Evolutionary conservation across 2,329 filamentous ascomycete genomes (phyloP).

Genomic region (Drechslerella coelobrocha): DNA sequence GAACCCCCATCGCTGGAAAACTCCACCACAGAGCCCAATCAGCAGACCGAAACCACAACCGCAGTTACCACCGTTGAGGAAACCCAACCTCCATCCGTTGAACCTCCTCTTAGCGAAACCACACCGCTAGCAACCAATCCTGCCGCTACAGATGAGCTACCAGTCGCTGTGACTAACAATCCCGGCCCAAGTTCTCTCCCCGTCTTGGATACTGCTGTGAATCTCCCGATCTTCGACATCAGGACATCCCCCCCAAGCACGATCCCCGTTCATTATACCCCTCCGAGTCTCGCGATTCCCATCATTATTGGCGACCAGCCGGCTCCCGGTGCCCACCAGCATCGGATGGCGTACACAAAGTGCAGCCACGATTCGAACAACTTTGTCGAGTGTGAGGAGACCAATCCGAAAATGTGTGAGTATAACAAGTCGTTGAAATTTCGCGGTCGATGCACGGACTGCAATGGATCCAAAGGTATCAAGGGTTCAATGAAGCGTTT

Average conservation of each 20-base stretch:
- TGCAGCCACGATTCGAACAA: slow-evolving; percentile 9
- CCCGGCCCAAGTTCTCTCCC: too few species aligned
- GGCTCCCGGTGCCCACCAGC: slow-evolving; percentile 16
- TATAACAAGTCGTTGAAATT: slow-evolving; percentile 7
- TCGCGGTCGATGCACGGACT: not conserved
- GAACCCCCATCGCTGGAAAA: not conserved
- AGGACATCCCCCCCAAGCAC: not conserved
- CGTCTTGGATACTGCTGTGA: too few species aligned
- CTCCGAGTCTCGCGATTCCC: slow-evolving; percentile 7
- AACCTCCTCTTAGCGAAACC: too few species aligned
- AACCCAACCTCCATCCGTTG: not conserved
- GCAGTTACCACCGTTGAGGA: not conserved
- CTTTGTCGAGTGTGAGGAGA: slow-evolving; percentile 36
- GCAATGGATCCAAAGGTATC: not conserved
- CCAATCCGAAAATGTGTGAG: not conserved
- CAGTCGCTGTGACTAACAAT: too few species aligned
- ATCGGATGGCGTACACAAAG: slow-evolving; percentile 17
- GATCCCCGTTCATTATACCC: too few species aligned
- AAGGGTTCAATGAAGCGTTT: slow-evolving; percentile 17
- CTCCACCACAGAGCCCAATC: not conserved
- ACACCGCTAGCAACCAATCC: too few species aligned
- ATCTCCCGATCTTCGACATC: too few species aligned
- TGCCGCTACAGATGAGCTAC: too few species aligned
- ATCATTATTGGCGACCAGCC: slow-evolving; percentile 15
- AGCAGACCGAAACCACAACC: not conserved